Base-by-base conservation (phyloP, 768 basidiomycete genomes). In the Xerocomellus intermedius region DNA sequence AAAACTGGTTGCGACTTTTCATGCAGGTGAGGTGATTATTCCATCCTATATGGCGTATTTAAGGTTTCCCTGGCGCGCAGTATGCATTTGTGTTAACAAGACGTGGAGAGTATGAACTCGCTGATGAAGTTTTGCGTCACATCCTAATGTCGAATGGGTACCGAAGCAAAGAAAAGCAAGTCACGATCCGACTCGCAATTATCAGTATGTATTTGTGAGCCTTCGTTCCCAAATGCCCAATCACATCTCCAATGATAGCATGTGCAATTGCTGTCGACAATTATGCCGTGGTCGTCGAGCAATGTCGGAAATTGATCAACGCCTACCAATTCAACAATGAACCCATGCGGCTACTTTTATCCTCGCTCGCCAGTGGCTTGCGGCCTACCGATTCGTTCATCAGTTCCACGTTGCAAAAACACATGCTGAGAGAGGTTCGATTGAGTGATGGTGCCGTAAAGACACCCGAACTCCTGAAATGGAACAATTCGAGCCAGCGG, bases 281-380 rank as follows among this genome's bases (percentile, higher is more conserved):
- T 12, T 81, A 81, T 63, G 63, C 74, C 21, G 73, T 78, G 10
- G 82, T 89, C 16, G 82, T 91, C 16, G 87, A 91, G 56, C 87
- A 91, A 64, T 81, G 81, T 32, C 83, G 93, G 24, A 88, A 88
- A 58, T 73, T 98, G 32, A 83, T 90, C 53, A 84, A 81, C 32
- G 72, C 74, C 0, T 77, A 93, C 64, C 93, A 96, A 65, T 94
- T 91, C 75, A 87, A 94, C 64, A 89, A 93, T 50, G 92, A 95
- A 39, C 87, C 93, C 0, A 73, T 89, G 13, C 85, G 92, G 7
- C 79, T 98, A 45, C 78, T 96, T 21, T 66, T 87, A 4, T 87
- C 88, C 0, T 81, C 82, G 0, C 79, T 97, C 4, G 83, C 86
- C 0, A 85, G 86, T 54, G 91, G 92, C 0, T 61, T 87, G 5